phyloP scores from a whole-genome alignment of 176 grass and related monocot genomes.

The Poa pratensis region DNA sequence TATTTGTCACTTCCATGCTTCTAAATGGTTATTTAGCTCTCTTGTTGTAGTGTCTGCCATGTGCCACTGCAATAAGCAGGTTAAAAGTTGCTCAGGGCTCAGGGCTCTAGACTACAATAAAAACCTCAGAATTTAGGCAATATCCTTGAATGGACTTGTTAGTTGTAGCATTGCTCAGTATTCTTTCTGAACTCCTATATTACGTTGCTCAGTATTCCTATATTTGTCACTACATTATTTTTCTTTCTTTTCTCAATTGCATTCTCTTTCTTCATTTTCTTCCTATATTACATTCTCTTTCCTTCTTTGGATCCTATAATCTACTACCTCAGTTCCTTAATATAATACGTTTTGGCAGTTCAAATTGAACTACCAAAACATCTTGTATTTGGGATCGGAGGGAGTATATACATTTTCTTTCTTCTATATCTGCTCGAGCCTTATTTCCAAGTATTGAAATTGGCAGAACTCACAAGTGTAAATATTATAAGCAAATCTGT shows the following conservation, averaged over 20 bases:
- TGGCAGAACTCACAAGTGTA: background rate
- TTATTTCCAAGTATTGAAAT: constrained; percentile 3
- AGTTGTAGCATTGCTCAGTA: constrained; percentile 10
- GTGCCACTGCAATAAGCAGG: constrained; percentile 19
- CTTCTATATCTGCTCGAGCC: constrained; percentile 23
- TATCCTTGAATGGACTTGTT: constrained; percentile 15
- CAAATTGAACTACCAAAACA: too few relatives aligned
- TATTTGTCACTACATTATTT: background rate
- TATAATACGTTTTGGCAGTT: too few relatives aligned
- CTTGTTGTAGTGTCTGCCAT: constrained; percentile 6
- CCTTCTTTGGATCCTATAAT: background rate
- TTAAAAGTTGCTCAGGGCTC: constrained; percentile 25
- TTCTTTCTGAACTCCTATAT: constrained; percentile 22
- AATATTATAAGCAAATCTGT: constrained; percentile 23
- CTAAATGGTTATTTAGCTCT: constrained; percentile 8
- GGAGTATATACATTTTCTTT: background rate
- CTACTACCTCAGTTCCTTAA: background rate
- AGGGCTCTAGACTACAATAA: constrained; percentile 5
- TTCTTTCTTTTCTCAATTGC: background rate
- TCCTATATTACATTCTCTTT: constrained; percentile 7
- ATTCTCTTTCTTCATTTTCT: background rate
- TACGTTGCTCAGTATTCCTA: background rate
- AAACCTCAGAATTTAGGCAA: constrained; percentile 16
- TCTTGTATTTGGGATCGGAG: too few relatives aligned
- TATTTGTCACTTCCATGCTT: background rate